Percentiles rank a stretch among this genome's conserved stretches.
These are phyloP conservation scores for Thinopyrum elongatum DNA, from an alignment of 176 grass and related monocot species.

Conservation along the genomic window DNA sequence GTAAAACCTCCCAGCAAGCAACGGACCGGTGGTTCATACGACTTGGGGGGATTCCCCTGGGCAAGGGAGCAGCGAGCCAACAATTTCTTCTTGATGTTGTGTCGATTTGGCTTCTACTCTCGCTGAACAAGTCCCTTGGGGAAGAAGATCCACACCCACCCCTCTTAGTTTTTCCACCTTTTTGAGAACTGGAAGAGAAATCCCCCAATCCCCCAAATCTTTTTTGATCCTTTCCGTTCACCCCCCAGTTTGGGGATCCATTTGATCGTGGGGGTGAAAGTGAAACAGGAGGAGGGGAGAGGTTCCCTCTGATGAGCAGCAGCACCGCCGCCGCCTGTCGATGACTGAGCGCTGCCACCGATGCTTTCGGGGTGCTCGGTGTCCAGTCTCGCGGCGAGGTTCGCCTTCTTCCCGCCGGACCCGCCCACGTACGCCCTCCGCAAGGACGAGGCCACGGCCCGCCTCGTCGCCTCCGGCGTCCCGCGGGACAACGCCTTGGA, in stretches of 20 bases:
- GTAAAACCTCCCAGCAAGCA: constrained; percentile 20
- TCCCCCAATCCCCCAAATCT: neutral
- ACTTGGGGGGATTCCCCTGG: neutral
- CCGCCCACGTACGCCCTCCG: constrained; percentile 84
- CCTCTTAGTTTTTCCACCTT: neutral
- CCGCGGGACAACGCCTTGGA: constrained; percentile 82
- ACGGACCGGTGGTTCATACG: neutral
- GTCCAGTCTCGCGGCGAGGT: constrained; percentile 97
- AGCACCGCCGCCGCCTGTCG: constrained; percentile 46
- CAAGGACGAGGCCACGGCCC: constrained; percentile 70
- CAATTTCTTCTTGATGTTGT: constrained; percentile 9
- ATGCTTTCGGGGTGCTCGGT: constrained; percentile 93
- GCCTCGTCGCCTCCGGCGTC: constrained; percentile 75
- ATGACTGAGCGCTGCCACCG: constrained; percentile 65
- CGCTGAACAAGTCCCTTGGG: no score
- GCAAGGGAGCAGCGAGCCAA: neutral
- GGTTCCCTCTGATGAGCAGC: constrained; percentile 57
- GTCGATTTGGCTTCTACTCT: neutral
- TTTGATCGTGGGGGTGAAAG: neutral
- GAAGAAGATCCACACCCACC: constrained; percentile 19
- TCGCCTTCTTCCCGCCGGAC: constrained; percentile 98
- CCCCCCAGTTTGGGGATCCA: neutral
- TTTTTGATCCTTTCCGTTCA: neutral
- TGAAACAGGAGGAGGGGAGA: constrained; percentile 24
- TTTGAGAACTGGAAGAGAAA: neutral